These are phyloP conservation scores for Aspergillus terreus DNA, from an alignment of 2,329 filamentous ascomycete genomes.

Conservation along the genomic window DNA sequence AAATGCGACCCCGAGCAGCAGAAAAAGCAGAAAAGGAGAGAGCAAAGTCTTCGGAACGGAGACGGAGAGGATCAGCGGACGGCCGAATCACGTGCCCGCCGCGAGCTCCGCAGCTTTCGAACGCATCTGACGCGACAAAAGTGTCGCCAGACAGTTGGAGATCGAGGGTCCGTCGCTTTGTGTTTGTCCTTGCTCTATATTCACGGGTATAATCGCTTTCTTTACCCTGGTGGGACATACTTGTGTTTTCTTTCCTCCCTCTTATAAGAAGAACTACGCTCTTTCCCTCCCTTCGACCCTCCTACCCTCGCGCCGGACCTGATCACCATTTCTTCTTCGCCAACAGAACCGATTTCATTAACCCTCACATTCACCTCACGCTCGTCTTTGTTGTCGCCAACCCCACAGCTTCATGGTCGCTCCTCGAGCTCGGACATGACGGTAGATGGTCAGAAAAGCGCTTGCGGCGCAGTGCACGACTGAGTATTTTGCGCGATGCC, in stretches of 20 bases:
- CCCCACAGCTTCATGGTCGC: slow-evolving; percentile 3
- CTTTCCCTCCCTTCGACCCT: background rate
- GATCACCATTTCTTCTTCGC: too few species aligned
- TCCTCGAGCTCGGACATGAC: slow-evolving; percentile 35
- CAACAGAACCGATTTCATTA: background rate
- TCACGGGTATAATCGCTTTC: background rate
- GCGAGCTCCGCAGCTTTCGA: slow-evolving; percentile 15
- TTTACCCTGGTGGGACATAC: too few species aligned
- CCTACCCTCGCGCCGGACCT: too few species aligned
- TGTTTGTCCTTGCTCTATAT: background rate
- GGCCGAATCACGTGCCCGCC: slow-evolving; percentile 11
- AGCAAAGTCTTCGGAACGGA: slow-evolving; percentile 2
- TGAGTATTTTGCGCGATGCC: slow-evolving; percentile 37
- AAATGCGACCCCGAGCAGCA: too few species aligned
- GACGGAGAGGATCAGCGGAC: slow-evolving; percentile 7
- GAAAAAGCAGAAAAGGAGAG: slow-evolving; percentile 1
- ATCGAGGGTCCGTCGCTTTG: background rate
- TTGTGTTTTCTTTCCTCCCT: too few species aligned
- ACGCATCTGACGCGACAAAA: slow-evolving; percentile 12
- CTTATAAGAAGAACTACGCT: too few species aligned
- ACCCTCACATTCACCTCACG: background rate
- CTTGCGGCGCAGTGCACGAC: slow-evolving; percentile 35
- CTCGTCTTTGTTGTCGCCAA: too few species aligned
- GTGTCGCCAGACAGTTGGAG: background rate
- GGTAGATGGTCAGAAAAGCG: slow-evolving; percentile 33